Percentiles rank a stretch among this genome's conserved stretches.
phyloP scores from a whole-genome alignment of 345 rosid species.

The Hibiscus syriacus region DNA sequence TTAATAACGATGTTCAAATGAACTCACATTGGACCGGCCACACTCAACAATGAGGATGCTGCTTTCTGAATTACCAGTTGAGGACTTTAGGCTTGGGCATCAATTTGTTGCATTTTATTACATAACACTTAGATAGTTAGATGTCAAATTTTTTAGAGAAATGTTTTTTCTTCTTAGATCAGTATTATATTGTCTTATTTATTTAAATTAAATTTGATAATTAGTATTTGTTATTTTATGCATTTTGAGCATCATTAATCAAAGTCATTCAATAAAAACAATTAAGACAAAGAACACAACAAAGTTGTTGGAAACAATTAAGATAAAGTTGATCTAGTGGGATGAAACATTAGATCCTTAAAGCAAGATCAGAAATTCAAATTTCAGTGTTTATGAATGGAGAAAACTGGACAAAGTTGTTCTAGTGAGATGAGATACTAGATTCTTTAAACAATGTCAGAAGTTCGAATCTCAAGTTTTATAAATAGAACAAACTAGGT shows the following conservation, averaged over 20 bases:
- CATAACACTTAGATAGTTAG: constrained; percentile 7
- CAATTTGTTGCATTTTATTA: constrained; percentile 4
- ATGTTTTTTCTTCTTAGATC: constrained; percentile 12
- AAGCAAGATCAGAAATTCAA: too few species aligned
- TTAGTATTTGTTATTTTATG: neutral
- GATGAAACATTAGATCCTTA: too few species aligned
- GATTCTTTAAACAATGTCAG: too few species aligned
- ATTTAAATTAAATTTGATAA: neutral
- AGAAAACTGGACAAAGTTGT: too few species aligned
- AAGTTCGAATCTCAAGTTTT: too few species aligned
- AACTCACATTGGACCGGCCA: constrained; percentile 58
- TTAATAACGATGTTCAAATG: constrained; percentile 39
- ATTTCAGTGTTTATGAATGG: too few species aligned
- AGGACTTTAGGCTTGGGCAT: neutral
- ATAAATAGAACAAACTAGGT: too few species aligned
- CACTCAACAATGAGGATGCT: constrained; percentile 35
- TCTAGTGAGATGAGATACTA: too few species aligned
- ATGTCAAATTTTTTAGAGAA: constrained; percentile 7
- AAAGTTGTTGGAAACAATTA: neutral
- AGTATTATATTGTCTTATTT: neutral
- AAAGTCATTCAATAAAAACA: too few species aligned
- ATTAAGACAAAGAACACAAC: neutral
- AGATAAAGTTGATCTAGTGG: neutral
- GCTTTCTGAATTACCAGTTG: neutral
- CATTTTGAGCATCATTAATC: neutral